Evolutionary conservation across 192 early-diverging fungal genomes (phyloP), one percentile per base, ranked within the genome.

Genomic region (Mortierella claussenii): DNA sequence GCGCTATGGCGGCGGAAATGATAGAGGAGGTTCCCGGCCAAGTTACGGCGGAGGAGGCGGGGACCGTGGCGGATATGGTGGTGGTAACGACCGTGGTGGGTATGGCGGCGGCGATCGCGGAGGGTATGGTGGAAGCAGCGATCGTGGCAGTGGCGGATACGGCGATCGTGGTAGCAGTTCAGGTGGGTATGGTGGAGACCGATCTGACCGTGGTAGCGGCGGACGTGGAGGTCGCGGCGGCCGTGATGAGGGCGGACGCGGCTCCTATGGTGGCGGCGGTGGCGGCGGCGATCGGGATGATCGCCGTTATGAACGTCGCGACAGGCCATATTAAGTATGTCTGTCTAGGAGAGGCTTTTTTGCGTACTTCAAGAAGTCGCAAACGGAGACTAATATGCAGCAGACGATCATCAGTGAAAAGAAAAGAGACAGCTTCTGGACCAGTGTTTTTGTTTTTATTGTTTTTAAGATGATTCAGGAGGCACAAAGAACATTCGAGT

Each of bases 221-320:
- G 30, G 45, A 30, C 61, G 69, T 40, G 69, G 69, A 21, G 66
- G 66, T 18, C 66, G 66, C 37, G 70, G 74, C 44, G 53, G 73
- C 34, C 73, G 80, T 20, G 73, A 80, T 64, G 52, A 71, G 31
- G 59, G 70, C 42, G 53, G 74, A 11, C 65, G 74, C 46, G 68
- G 71, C 51, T 74, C 78, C 18, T 70, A 80, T 40, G 74, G 78
- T n/a, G 79, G 81, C 28, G 21, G 81, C 47, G 80, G 73, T 20
- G 73, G 80, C 11, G 73, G 80, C 9, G 58, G 55, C 6, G 71
- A 81, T 62, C 75, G 79, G n/a, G 73, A 79, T 32, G 80, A 79
- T 57, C 65, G 62, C 20, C 79, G 82, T 45, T 69, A 78, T 37
- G 82, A 84, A 21, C 78, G 82, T 53, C 78, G 82, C 47, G 82